phyloP scores from a whole-genome alignment of 371 early-diverging fungal genomes.

The Entomophthora muscae region DNA sequence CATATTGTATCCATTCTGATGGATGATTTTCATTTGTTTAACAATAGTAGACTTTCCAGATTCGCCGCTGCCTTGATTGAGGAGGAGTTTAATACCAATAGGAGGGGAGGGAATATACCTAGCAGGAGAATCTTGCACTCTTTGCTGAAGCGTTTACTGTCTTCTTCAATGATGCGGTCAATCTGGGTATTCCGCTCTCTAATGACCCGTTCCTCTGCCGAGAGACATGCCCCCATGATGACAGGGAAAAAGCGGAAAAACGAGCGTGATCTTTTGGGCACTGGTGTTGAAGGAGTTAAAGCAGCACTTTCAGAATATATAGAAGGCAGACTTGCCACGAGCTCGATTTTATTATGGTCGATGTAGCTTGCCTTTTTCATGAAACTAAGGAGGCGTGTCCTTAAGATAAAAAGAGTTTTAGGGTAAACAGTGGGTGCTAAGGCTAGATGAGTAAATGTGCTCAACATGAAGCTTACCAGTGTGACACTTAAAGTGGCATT shows the following conservation, averaged over 20 bases:
- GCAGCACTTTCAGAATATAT: neutral
- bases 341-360: neutral
- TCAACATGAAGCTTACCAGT: neutral
- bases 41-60: slow-evolving; percentile 84
- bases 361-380: neutral
- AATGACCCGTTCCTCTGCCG: slow-evolving; percentile 39
- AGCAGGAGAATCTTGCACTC: slow-evolving; percentile 56
- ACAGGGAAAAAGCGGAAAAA: neutral
- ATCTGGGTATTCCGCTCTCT: slow-evolving; percentile 32
- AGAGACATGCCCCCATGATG: slow-evolving; percentile 43
- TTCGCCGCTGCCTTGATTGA: slow-evolving; percentile 70
- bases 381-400: neutral
- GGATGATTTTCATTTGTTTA: slow-evolving; percentile 87
- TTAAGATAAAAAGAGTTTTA: neutral
- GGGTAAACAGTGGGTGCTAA: neutral
- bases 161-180: slow-evolving; percentile 39
- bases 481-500: neutral
- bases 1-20: slow-evolving; percentile 66
- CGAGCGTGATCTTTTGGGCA: neutral
- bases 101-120: slow-evolving; percentile 31
- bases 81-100: neutral
- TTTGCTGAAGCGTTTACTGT: slow-evolving; percentile 26
- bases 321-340: neutral
- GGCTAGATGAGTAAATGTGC: neutral
- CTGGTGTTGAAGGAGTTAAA: neutral